phyloP scores from a whole-genome alignment of 345 rosid genomes.

The Brassica nigra region DNA sequence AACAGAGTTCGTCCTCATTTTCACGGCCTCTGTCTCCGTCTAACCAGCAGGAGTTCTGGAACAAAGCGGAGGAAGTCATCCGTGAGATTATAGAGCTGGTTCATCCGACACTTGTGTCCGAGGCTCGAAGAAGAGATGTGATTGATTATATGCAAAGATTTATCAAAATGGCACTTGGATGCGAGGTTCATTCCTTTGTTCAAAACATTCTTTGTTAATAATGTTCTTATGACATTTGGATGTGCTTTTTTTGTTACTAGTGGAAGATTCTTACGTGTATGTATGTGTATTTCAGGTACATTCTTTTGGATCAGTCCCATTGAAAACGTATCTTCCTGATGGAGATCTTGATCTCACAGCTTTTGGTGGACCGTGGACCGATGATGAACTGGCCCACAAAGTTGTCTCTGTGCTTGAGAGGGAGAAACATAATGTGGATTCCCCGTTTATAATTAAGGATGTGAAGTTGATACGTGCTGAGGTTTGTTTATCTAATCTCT shows the following conservation, averaged over 20 bases:
- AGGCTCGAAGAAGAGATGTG: conserved; percentile 68
- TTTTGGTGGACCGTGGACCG: conserved; percentile 58
- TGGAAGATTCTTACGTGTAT: too few relatives aligned
- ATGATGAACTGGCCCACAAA: conserved; percentile 64
- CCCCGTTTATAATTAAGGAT: conserved; percentile 70
- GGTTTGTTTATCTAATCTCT: conserved; percentile 45
- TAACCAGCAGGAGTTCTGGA: conserved; percentile 50
- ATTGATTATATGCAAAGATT: conserved; percentile 66
- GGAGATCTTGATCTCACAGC: conserved; percentile 94
- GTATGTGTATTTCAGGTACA: too few relatives aligned
- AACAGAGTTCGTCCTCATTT: conserved; percentile 48
- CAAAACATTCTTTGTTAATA: background rate
- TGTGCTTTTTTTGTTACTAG: too few relatives aligned
- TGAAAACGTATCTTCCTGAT: conserved; percentile 96
- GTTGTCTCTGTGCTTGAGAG: conserved; percentile 67
- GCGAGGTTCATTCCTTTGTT: conserved; percentile 49
- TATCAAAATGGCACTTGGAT: conserved; percentile 48
- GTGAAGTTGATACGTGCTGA: conserved; percentile 77
- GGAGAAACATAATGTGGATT: conserved; percentile 58
- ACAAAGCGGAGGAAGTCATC: conserved; percentile 65
- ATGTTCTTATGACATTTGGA: background rate
- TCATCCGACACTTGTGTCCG: conserved; percentile 68
- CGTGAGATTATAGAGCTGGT: conserved; percentile 62
- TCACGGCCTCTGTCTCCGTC: conserved; percentile 44
- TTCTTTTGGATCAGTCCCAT: conserved; percentile 50